Conservation (phyloP, 192 early-diverging fungal species). For the Geosiphon pyriformis region DNA sequence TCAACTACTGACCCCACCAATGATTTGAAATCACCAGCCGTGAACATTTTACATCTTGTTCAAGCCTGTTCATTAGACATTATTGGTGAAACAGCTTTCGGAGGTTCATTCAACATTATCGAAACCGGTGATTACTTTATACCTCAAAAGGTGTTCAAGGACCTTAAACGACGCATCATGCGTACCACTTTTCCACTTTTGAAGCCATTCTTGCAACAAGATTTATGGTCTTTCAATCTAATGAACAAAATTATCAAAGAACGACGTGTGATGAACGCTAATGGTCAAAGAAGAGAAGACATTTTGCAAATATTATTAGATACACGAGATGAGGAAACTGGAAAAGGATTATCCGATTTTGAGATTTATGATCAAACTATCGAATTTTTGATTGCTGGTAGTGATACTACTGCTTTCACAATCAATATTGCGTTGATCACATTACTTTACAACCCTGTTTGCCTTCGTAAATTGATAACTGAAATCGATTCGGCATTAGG, state of each 20-base stretch:
- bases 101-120: slow-evolving; percentile 46
- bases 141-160: slow-evolving; percentile 28
- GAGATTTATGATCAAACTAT: slow-evolving; percentile 34
- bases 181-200: slow-evolving; percentile 23
- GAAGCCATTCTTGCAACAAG: slow-evolving; percentile 13
- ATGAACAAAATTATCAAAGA: slow-evolving; percentile 10
- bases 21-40: slow-evolving; percentile 4
- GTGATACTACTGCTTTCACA: slow-evolving; percentile 35
- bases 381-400: slow-evolving; percentile 33
- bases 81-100: slow-evolving; percentile 51
- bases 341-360: slow-evolving; percentile 35
- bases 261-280: slow-evolving; percentile 5
- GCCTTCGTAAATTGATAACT: slow-evolving; percentile 26
- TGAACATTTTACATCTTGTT: slow-evolving; percentile 38
- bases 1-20: slow-evolving; percentile 2
- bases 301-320: slow-evolving; percentile 45
- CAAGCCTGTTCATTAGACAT: slow-evolving; percentile 39
- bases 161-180: slow-evolving; percentile 23
- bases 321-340: slow-evolving; percentile 24
- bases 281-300: slow-evolving; percentile 29
- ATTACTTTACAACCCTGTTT: slow-evolving; percentile 30
- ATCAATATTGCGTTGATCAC: slow-evolving; percentile 31
- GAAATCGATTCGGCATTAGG: slow-evolving; percentile 27
- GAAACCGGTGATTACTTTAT: slow-evolving; percentile 39
- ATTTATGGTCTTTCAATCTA: slow-evolving; percentile 7